These are phyloP conservation scores for Puccinia triticina DNA, from an alignment of 1,284 basidiomycete genomes.

Conservation along the genomic window DNA sequence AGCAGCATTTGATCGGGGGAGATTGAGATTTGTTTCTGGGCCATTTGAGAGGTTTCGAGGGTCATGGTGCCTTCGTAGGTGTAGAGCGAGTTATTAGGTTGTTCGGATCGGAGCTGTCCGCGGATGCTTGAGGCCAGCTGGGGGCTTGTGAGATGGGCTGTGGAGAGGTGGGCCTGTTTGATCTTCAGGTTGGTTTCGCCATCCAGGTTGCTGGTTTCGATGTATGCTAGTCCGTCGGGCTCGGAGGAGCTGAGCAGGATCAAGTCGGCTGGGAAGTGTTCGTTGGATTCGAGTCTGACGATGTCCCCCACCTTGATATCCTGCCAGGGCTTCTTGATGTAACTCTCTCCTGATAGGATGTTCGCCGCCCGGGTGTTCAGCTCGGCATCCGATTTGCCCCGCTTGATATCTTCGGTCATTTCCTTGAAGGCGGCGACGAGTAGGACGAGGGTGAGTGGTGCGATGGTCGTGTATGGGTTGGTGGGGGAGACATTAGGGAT, in stretches of 20 bases:
- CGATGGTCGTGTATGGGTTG: slow-evolving; percentile 92
- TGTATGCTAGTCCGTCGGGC: slow-evolving; percentile 76
- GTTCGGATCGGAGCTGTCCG: slow-evolving; percentile 86
- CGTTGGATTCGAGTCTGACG: slow-evolving; percentile 83
- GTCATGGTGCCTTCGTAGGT: slow-evolving; percentile 77
- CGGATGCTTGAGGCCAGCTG: slow-evolving; percentile 72
- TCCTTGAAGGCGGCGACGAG: slow-evolving; percentile 97
- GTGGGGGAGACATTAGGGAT: slow-evolving; percentile 97
- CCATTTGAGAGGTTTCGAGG: slow-evolving; percentile 58
- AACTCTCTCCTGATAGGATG: slow-evolving; percentile 70
- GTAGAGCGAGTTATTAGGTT: slow-evolving; percentile 96
- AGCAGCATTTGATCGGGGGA: slow-evolving; percentile 93
- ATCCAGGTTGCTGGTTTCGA: slow-evolving; percentile 93
- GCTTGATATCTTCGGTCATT: slow-evolving; percentile 93
- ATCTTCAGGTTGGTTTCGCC: slow-evolving; percentile 99
- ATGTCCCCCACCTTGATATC: slow-evolving; percentile 89
- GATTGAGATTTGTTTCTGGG: slow-evolving; percentile 78
- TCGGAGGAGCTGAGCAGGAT: slow-evolving; percentile 83
- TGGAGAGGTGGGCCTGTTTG: slow-evolving; percentile 88
- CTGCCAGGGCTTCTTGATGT: slow-evolving; percentile 81
- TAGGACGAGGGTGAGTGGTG: slow-evolving; percentile 82
- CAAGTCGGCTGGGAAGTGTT: slow-evolving; percentile 95
- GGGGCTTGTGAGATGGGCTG: slow-evolving; percentile 76
- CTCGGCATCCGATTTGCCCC: slow-evolving; percentile 90
- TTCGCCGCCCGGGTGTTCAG: slow-evolving; percentile 82